Evolutionary conservation across 2,329 filamentous ascomycete genomes (phyloP), one percentile per base, ranked within the genome.

Genomic region (Monosporascus cannonballus): DNA sequence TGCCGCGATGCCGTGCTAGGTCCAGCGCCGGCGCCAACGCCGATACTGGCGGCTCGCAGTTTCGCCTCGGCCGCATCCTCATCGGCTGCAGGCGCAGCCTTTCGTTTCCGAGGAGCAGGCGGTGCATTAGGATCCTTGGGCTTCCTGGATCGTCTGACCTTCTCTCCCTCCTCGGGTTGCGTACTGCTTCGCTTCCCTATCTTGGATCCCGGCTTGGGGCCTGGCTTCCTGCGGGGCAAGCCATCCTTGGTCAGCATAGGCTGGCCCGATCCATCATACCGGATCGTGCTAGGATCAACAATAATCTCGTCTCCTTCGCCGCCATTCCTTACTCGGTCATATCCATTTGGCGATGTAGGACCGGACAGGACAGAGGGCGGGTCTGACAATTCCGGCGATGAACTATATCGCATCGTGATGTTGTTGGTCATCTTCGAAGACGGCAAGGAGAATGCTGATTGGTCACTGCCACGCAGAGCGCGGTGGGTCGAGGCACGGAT

Each of bases 221-320:
- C 83, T 20, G 83, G 81, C 70, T 86, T 86, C 69, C 84, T 84
- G 4, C 82, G 71, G 0, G 81, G 80, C 6, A 81, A 64, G 11
- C 81, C 81, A 49, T 80, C 80, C 25, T 80, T 80, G 0, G 80
- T 84, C 50, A 84, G 68, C 68, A 61, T 71, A 58, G 57, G 73
- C 65, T 56, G 76, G 66, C 56, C 67, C 55, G 55, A 61, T 54
- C 48, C 65, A 57, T 60, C 67, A 59, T 59, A 69, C 53, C 53
- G 60, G 56, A 61, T 68, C 56, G 59, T 66, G 48, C 56, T 64
- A 53, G 69, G 62, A 53, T 68, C 60, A 50, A 68, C 65, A 3
- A 67, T 56, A 38, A 67, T 67, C 54, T 69, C 66, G 39, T 68
- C 66, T 6, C 59, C 49, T 50, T 67, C 62, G 4, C 56, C 61